Evolutionary conservation across 805 yeast genomes (phyloP).

Genomic region (Phaffomyces antillensis): DNA sequence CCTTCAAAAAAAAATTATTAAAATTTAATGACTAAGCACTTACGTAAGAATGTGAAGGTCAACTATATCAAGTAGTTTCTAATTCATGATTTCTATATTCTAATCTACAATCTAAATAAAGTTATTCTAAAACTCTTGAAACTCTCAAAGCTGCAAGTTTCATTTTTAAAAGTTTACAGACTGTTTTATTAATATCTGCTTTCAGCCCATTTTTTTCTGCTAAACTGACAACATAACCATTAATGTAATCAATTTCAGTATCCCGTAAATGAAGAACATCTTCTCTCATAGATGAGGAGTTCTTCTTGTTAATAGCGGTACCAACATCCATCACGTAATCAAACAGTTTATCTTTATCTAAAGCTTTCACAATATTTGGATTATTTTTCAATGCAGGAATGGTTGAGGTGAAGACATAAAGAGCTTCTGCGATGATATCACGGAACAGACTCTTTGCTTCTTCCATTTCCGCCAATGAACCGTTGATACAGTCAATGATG

Average conservation of each 20-base stretch:
- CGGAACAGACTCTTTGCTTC: slow-evolving; percentile 31
- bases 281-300: slow-evolving; percentile 45
- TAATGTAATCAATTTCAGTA: slow-evolving; percentile 78
- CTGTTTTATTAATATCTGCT: slow-evolving; percentile 27
- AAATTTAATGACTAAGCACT: neutral
- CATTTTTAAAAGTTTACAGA: slow-evolving; percentile 28
- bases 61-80: no score
- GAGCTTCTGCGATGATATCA: slow-evolving; percentile 28
- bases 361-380: slow-evolving; percentile 11
- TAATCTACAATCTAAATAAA: neutral
- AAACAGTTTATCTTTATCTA: slow-evolving; percentile 29
- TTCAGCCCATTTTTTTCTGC: slow-evolving; percentile 38
- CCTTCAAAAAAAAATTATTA: neutral
- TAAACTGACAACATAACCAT: slow-evolving; percentile 63
- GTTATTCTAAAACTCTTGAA: neutral
- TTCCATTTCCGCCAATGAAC: slow-evolving; percentile 52
- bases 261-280: slow-evolving; percentile 47
- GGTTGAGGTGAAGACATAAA: slow-evolving; percentile 25
- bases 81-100: no score
- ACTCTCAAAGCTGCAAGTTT: slow-evolving; percentile 21
- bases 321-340: slow-evolving; percentile 33
- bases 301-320: slow-evolving; percentile 42
- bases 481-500: slow-evolving; percentile 68
- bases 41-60: no score
- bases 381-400: slow-evolving; percentile 24